Conservation (phyloP, 345 rosid genomes). For the Litchi chinensis region DNA sequence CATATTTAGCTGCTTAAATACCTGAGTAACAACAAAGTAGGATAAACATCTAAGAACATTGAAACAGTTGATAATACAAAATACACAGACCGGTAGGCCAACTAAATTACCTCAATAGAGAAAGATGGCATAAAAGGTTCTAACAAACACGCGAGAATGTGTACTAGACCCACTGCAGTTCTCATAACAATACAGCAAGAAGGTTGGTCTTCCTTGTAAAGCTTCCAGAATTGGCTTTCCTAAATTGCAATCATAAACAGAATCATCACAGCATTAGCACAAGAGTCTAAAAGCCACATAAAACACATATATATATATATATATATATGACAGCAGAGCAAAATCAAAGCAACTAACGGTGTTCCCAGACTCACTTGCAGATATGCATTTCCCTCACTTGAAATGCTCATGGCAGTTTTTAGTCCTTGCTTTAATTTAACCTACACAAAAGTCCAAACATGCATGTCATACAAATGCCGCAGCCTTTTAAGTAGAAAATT, state of each 20-base stretch:
- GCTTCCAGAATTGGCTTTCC: constrained; percentile 91
- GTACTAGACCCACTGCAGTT: constrained; percentile 80
- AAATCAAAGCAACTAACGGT: background rate
- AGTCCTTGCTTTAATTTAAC: constrained; percentile 95
- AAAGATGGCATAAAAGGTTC: constrained; percentile 99
- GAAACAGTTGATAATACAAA: background rate
- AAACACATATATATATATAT: constrained; percentile 14
- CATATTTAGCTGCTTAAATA: constrained; percentile 84
- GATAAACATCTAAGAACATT: constrained; percentile 9
- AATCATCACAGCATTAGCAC: constrained; percentile 11
- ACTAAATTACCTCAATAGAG: constrained; percentile 68
- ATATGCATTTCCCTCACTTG: constrained; percentile 87
- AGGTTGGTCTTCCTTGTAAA: constrained; percentile 71
- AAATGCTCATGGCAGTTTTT: constrained; percentile 81
- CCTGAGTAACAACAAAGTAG: constrained; percentile 44
- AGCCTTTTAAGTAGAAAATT: background rate
- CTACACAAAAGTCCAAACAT: constrained; percentile 37
- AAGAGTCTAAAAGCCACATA: constrained; percentile 11
- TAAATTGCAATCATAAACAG: constrained; percentile 30
- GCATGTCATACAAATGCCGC: constrained; percentile 2
- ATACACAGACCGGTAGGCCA: constrained; percentile 2
- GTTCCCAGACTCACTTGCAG: constrained; percentile 57
- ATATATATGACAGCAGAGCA: background rate
- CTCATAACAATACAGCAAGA: constrained; percentile 82
- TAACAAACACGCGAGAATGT: constrained; percentile 76